Conservation (phyloP, 306 rosid genomes). For the Cicer yamashitae region DNA sequence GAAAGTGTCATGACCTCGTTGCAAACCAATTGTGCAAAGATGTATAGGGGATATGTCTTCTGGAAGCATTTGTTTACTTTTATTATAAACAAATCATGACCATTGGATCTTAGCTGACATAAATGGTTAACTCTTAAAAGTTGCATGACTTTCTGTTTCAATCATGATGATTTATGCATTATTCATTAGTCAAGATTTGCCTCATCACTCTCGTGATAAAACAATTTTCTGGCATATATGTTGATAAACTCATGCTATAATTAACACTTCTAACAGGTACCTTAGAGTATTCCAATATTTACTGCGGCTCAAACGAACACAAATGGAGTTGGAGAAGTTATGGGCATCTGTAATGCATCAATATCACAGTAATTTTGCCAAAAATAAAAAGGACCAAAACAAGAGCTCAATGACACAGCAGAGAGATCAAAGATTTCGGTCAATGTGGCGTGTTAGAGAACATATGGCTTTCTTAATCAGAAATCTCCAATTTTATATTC, state of each 20-base stretch:
- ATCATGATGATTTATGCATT: conserved; percentile 5
- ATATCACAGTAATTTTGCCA: conserved; percentile 84
- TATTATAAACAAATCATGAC: conserved; percentile 22
- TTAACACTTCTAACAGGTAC: conserved; percentile 63
- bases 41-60: conserved; percentile 27
- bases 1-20: neutral
- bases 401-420: conserved; percentile 63
- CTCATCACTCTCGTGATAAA: neutral
- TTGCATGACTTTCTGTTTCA: conserved; percentile 4
- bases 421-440: conserved; percentile 65
- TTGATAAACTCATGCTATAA: conserved; percentile 34
- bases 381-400: conserved; percentile 54
- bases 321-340: conserved; percentile 95
- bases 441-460: conserved; percentile 93
- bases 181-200: conserved; percentile 17
- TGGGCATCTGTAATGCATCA: conserved; percentile 97
- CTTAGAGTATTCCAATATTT: conserved; percentile 88
- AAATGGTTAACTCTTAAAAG: conserved; percentile 6
- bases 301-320: conserved; percentile 87
- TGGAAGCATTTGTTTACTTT: conserved; percentile 7
- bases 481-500: conserved; percentile 97
- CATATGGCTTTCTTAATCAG: conserved; percentile 94
- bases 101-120: conserved; percentile 7
- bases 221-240: conserved; percentile 23
- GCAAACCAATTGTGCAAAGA: neutral